Conservation (phyloP, 2,329 filamentous ascomycete species). For the Apiospora aurea region DNA sequence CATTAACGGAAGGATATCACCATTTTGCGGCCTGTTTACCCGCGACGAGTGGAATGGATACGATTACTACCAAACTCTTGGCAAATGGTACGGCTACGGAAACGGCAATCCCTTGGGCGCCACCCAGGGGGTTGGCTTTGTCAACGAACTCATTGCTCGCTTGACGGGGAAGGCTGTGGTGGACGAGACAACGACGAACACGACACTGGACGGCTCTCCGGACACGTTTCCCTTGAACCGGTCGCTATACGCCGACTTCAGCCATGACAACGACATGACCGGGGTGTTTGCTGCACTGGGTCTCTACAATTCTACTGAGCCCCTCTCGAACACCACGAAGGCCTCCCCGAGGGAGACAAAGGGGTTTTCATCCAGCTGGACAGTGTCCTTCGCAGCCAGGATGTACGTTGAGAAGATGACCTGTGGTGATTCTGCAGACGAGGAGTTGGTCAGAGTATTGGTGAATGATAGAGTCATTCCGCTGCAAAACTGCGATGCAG, state of each 20-base stretch:
- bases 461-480: slow-evolving; percentile 85
- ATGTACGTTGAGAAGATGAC: slow-evolving; percentile 89
- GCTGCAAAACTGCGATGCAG: slow-evolving; percentile 72
- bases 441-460: slow-evolving; percentile 78
- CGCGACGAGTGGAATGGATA: slow-evolving; percentile 77
- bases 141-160: slow-evolving; percentile 47
- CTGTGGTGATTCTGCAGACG: slow-evolving; percentile 64
- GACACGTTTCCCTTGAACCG: slow-evolving; percentile 76
- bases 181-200: slow-evolving; percentile 79
- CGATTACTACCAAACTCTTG: slow-evolving; percentile 80
- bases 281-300: slow-evolving; percentile 79
- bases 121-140: slow-evolving; percentile 82
- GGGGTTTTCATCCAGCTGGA: slow-evolving; percentile 79
- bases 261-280: slow-evolving; percentile 88
- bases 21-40: slow-evolving; percentile 80
- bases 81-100: slow-evolving; percentile 85
- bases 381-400: slow-evolving; percentile 81
- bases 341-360: slow-evolving; percentile 59
- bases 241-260: slow-evolving; percentile 85
- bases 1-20: slow-evolving; percentile 61
- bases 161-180: slow-evolving; percentile 72
- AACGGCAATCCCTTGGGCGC: slow-evolving; percentile 80
- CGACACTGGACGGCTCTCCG: slow-evolving; percentile 72
- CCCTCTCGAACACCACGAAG: slow-evolving; percentile 59
- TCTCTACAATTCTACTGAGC: slow-evolving; percentile 71